Evolutionary conservation across 169 alveolate genomes (phyloP).

Genomic region (Amoebophrya sp.): DNA sequence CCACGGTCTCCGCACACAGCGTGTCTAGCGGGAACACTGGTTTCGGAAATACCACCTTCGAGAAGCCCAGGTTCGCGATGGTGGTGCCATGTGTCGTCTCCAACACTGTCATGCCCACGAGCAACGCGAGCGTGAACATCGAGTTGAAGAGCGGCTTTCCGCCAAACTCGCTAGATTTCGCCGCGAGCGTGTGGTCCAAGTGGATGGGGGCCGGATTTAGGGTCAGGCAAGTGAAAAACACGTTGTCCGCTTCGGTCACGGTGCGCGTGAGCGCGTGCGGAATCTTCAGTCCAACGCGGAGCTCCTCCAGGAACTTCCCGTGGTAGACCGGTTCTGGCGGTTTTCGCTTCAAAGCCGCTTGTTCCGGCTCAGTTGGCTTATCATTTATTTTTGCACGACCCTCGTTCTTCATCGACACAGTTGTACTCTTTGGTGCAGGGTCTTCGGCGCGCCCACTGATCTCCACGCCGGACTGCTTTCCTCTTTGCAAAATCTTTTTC

Average conservation of each 20-base stretch:
- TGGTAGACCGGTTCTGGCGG: conserved; percentile 35
- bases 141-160: conserved; percentile 42
- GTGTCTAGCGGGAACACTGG: conserved; percentile 45
- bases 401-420: no score
- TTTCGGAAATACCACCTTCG: conserved; percentile 34
- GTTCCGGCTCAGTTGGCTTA: background rate
- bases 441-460: no score
- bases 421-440: no score
- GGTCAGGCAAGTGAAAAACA: conserved; percentile 42
- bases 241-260: conserved; percentile 38
- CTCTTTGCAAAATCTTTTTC: conserved; percentile 34
- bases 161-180: conserved; percentile 34
- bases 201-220: conserved; percentile 42
- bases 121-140: conserved; percentile 43
- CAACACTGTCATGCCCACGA: conserved; percentile 47
- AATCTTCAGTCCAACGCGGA: conserved; percentile 30
- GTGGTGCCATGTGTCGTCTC: conserved; percentile 47
- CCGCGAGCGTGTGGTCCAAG: conserved; percentile 38
- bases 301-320: conserved; percentile 44
- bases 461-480: background rate
- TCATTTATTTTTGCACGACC: background rate
- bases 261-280: background rate
- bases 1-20: conserved; percentile 40
- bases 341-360: background rate
- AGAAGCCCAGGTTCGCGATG: conserved; percentile 28